Conservation (phyloP, 306 rosid species). For the Carpinus fangiana region DNA sequence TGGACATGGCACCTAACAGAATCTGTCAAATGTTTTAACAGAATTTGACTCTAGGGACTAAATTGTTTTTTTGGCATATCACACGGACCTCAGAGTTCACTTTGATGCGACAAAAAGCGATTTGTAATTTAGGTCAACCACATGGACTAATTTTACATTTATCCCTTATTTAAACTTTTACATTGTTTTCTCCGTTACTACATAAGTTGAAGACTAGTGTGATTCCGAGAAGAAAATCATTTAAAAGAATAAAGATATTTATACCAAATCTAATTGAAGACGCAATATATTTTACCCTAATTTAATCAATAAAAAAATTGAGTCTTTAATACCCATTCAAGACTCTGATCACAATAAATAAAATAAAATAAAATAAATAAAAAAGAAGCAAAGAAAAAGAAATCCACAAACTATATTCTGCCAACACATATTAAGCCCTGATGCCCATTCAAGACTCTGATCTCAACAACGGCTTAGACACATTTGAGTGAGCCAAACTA, state of each 20-base stretch:
- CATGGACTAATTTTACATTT: too few species aligned
- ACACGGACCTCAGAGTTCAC: too few species aligned
- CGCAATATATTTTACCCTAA: neutral
- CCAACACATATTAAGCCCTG: neutral
- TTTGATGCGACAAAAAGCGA: too few species aligned
- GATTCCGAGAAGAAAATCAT: neutral
- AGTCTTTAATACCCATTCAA: too few species aligned
- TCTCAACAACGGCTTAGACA: neutral
- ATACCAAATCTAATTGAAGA: neutral
- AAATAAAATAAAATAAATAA: too few species aligned
- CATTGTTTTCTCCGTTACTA: neutral
- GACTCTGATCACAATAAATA: too few species aligned
- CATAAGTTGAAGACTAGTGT: neutral
- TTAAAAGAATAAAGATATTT: neutral
- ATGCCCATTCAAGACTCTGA: neutral
- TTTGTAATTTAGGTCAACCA: too few species aligned
- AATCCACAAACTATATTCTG: neutral
- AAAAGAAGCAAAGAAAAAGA: neutral
- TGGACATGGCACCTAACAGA: too few species aligned
- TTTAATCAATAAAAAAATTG: neutral
- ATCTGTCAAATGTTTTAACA: too few species aligned
- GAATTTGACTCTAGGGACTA: too few species aligned
- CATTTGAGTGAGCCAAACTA: neutral
- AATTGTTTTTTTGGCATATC: too few species aligned
- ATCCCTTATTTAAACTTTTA: neutral